A percentile compares a stretch with the other conserved stretches of the same genome.
These are phyloP conservation scores for Cyamopsis tetragonoloba DNA, from an alignment of 306 rosid genomes.

Conservation along the genomic window DNA sequence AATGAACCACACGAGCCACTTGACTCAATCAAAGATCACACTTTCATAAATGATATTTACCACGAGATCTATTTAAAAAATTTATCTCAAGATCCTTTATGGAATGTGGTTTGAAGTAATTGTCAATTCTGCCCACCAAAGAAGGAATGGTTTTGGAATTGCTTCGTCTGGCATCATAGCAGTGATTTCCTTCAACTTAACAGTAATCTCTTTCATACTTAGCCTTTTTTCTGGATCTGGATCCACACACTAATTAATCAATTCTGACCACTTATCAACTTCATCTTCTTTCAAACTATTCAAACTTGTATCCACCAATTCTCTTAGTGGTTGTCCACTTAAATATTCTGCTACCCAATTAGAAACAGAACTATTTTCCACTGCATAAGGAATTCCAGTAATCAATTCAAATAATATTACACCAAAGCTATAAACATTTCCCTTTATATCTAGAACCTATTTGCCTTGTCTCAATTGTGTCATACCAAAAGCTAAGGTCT, in stretches of 20 bases:
- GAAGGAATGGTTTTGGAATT: conserved; percentile 72
- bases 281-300: conserved; percentile 44
- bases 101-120: conserved; percentile 54
- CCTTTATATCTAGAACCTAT: too few species aligned
- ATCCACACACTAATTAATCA: conserved; percentile 52
- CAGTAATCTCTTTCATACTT: conserved; percentile 52
- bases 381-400: too few species aligned
- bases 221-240: conserved; percentile 53
- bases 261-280: conserved; percentile 44
- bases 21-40: too few species aligned
- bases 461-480: too few species aligned
- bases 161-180: conserved; percentile 73
- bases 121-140: conserved; percentile 99
- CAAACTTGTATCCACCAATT: conserved; percentile 69
- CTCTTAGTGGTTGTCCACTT: conserved; percentile 47
- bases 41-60: too few species aligned
- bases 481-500: too few species aligned
- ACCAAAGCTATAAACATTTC: too few species aligned
- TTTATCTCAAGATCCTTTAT: too few species aligned
- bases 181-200: conserved; percentile 63
- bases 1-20: too few species aligned
- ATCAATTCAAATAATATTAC: too few species aligned
- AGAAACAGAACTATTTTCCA: conserved; percentile 41
- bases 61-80: too few species aligned
- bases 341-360: conserved; percentile 69